Conservation (phyloP, 2,329 filamentous ascomycete species). For the Curvularia eragrostidis region DNA sequence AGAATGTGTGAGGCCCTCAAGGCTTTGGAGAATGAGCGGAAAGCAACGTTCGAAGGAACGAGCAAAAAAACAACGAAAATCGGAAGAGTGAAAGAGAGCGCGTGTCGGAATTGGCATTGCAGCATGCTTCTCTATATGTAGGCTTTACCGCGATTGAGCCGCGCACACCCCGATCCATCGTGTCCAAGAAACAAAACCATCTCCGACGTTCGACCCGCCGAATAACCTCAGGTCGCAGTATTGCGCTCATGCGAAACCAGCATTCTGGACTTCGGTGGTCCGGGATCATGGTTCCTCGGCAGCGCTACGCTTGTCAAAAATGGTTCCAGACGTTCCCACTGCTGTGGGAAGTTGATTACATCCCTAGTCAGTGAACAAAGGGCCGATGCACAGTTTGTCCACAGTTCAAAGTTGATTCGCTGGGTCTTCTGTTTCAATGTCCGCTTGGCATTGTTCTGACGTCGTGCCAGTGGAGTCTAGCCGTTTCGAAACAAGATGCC, state of each 20-base stretch:
- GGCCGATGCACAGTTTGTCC: constrained; percentile 13
- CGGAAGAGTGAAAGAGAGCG: constrained; percentile 19
- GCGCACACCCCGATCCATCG: constrained; percentile 29
- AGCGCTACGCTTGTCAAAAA: constrained; percentile 26
- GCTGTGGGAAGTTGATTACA: constrained; percentile 36
- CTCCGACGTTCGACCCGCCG: constrained; percentile 11
- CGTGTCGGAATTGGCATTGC: constrained; percentile 3
- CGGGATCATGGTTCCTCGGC: constrained; percentile 22
- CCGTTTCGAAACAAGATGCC: constrained; percentile 32
- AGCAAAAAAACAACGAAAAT: constrained; percentile 23
- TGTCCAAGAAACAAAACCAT: constrained; percentile 17
- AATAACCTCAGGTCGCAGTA: constrained; percentile 21
- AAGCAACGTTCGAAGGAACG: constrained; percentile 26
- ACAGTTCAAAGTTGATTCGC: constrained; percentile 16
- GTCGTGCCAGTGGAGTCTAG: constrained; percentile 21
- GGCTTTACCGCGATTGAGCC: constrained; percentile 21
- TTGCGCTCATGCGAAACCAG: constrained; percentile 13
- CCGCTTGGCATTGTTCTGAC: constrained; percentile 22
- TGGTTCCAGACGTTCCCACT: constrained; percentile 21
- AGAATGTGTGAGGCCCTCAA: constrained; percentile 44
- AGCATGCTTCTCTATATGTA: constrained; percentile 24
- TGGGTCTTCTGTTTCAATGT: constrained; percentile 12
- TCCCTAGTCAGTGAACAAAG: constrained; percentile 18
- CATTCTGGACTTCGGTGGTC: constrained; percentile 16
- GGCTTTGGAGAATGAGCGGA: constrained; percentile 34